Evolutionary conservation across 2,329 filamentous ascomycete genomes (phyloP).

Genomic region (Cordyceps javanica): DNA sequence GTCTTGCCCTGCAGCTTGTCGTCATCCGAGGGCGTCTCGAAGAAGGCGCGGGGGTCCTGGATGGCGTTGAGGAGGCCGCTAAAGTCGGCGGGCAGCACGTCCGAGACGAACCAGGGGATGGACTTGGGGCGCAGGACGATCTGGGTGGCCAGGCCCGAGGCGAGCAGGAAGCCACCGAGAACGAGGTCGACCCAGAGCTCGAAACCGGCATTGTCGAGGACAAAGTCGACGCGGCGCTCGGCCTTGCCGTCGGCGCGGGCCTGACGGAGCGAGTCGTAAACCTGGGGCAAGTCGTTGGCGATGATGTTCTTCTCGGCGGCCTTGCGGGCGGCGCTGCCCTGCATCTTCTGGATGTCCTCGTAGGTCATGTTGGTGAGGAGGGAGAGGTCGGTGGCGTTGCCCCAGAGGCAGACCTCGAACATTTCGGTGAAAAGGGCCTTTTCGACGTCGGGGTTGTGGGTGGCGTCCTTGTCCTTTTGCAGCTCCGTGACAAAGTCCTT

Average conservation of each 20-base stretch:
- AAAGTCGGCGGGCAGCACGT: conserved; percentile 85
- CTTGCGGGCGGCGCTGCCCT: conserved; percentile 82
- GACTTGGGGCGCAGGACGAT: conserved; percentile 89
- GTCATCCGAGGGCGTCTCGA: conserved; percentile 67
- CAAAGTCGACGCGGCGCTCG: conserved; percentile 80
- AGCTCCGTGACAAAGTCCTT: conserved; percentile 65
- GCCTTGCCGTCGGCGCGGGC: conserved; percentile 57
- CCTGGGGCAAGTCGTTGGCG: conserved; percentile 71
- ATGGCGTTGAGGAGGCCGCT: conserved; percentile 73
- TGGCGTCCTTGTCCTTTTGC: conserved; percentile 43
- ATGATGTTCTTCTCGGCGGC: conserved; percentile 86
- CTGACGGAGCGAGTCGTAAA: conserved; percentile 62
- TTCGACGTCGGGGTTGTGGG: conserved; percentile 60
- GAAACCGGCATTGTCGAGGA: conserved; percentile 95
- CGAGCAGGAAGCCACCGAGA: conserved; percentile 82
- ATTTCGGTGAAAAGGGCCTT: conserved; percentile 81
- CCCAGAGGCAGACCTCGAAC: conserved; percentile 95
- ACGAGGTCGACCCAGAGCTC: conserved; percentile 95
- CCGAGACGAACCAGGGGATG: conserved; percentile 97
- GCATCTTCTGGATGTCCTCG: conserved; percentile 94
- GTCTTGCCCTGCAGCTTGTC: conserved; percentile 49
- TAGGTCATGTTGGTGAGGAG: conserved; percentile 85
- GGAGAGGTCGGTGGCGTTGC: conserved; percentile 91
- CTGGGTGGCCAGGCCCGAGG: conserved; percentile 75
- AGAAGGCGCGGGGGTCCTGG: conserved; percentile 72